Conservation (phyloP, 768 basidiomycete genomes). For the Russula brevipes region DNA sequence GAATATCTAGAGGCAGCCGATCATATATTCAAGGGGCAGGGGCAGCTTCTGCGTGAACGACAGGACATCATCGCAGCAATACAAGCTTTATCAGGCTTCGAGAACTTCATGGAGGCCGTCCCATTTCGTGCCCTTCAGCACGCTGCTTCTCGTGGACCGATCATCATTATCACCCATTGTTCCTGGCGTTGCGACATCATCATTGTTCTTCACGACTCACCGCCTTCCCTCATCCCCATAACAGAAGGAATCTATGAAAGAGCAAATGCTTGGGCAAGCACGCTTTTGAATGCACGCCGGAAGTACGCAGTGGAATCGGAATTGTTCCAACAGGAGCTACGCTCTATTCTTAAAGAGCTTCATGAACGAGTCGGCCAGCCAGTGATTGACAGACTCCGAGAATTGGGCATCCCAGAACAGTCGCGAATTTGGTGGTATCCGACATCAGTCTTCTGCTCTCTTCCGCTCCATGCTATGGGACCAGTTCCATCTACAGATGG, state of each 20-base stretch:
- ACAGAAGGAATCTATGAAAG: neutral
- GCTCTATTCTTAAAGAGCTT: neutral
- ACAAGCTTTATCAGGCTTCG: neutral
- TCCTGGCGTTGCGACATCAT: neutral
- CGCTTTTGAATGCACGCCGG: neutral
- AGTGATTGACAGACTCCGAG: conserved; percentile 1
- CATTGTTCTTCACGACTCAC: neutral
- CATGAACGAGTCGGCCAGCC: conserved; percentile 8
- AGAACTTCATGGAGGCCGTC: neutral
- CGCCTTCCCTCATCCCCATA: neutral
- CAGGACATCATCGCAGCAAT: neutral
- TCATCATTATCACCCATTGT: conserved; percentile 8
- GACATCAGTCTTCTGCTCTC: neutral
- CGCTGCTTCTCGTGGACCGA: neutral
- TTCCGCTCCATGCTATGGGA: conserved; percentile 21
- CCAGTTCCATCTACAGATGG: neutral
- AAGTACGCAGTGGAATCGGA: neutral
- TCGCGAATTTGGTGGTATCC: conserved; percentile 16
- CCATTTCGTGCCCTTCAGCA: neutral
- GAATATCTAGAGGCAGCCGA: neutral
- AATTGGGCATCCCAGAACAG: neutral
- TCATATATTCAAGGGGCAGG: neutral
- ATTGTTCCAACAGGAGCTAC: neutral
- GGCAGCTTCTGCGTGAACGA: neutral
- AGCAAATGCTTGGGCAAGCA: neutral